Conservation (phyloP, 306 rosid species). For the Hippophae rhamnoides region DNA sequence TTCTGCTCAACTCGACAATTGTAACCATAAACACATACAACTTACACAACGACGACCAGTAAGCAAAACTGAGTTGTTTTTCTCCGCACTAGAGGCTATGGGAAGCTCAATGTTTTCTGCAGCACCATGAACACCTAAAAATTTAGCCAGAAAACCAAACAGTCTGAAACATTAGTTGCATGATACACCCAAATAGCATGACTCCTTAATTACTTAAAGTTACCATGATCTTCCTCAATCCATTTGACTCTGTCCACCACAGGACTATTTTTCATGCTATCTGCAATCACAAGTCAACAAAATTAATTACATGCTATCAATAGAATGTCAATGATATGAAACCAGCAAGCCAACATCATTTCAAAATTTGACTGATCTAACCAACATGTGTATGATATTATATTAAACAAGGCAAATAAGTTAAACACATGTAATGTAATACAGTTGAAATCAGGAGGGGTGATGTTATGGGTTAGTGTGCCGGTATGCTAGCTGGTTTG, state of each 20-base stretch:
- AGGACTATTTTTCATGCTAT: conserved; percentile 30
- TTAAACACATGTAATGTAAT: too few species aligned
- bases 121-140: conserved; percentile 14
- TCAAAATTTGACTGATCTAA: too few species aligned
- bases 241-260: conserved; percentile 33
- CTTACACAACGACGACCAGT: conserved; percentile 96
- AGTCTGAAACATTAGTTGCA: conserved; percentile 5
- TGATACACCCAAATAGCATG: conserved; percentile 4
- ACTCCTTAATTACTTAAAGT: conserved; percentile 23
- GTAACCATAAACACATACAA: conserved; percentile 85
- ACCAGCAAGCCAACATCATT: background rate
- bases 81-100: conserved; percentile 20
- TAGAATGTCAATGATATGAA: background rate
- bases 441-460: too few species aligned
- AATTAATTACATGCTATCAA: background rate
- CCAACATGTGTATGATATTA: too few species aligned
- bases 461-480: too few species aligned
- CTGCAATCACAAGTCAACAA: conserved; percentile 18
- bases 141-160: conserved; percentile 14
- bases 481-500: too few species aligned
- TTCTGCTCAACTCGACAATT: conserved; percentile 32
- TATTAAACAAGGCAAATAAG: too few species aligned
- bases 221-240: conserved; percentile 26
- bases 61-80: conserved; percentile 25
- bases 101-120: conserved; percentile 40